Percentiles rank a stretch among this genome's conserved stretches.
These are phyloP conservation scores for Cucurbita ficifolia DNA, from an alignment of 306 rosid species.

Conservation along the genomic window DNA sequence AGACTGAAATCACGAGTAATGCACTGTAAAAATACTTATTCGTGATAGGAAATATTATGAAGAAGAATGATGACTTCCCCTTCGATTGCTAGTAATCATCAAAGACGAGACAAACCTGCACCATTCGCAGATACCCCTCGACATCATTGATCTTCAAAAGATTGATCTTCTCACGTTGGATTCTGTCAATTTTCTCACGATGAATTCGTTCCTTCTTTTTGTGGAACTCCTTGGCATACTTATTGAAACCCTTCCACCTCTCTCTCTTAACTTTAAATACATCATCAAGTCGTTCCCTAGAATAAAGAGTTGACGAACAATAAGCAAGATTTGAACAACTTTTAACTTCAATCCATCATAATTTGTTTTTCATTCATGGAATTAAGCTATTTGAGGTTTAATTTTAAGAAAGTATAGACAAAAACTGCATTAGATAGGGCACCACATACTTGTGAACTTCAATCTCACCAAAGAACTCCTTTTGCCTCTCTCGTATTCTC, in stretches of 20 bases:
- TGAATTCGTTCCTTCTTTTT: conserved; percentile 92
- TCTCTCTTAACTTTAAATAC: conserved; percentile 79
- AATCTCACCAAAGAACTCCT: conserved; percentile 87
- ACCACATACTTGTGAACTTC: conserved; percentile 92
- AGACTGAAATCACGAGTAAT: not conserved
- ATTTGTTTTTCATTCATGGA: not conserved
- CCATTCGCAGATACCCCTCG: conserved; percentile 98
- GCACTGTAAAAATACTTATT: not conserved
- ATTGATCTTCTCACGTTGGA: conserved; percentile 98
- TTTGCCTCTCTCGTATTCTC: conserved; percentile 93
- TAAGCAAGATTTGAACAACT: not conserved
- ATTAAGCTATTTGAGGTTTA: not conserved
- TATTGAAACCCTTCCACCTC: conserved; percentile 86
- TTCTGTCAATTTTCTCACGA: conserved; percentile 96
- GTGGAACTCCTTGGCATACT: conserved; percentile 84
- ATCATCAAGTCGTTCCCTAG: conserved; percentile 90
- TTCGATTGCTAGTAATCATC: not conserved
- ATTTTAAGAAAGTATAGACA: not conserved
- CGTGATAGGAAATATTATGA: not conserved
- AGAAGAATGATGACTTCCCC: not conserved
- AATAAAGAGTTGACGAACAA: conserved; percentile 19
- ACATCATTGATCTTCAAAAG: conserved; percentile 92
- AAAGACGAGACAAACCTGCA: conserved; percentile 51
- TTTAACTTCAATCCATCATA: not conserved
- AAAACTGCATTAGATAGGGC: conserved; percentile 1